These are phyloP conservation scores for Cytospora mali DNA, from an alignment of 2,329 filamentous ascomycete species.

Conservation along the genomic window DNA sequence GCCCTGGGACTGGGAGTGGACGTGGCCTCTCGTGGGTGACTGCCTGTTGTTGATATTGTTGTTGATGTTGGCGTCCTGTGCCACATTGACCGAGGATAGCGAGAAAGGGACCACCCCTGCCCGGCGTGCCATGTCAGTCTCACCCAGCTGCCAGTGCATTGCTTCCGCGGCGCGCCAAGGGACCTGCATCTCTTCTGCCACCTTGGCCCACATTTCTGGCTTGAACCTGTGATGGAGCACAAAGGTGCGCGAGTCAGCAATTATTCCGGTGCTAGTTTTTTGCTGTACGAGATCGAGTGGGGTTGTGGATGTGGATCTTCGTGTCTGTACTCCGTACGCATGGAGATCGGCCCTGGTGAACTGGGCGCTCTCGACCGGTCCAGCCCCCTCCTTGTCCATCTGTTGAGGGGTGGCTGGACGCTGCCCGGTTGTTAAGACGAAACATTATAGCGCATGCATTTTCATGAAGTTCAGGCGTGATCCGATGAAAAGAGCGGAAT, in stretches of 20 bases:
- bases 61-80: slow-evolving; percentile 31
- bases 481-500: slow-evolving; percentile 9
- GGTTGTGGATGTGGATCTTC: slow-evolving; percentile 21
- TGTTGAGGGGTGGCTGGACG: slow-evolving; percentile 2
- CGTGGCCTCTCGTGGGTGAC: slow-evolving; percentile 36
- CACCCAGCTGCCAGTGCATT: slow-evolving; percentile 97
- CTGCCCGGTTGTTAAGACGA: background rate
- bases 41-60: slow-evolving; percentile 38
- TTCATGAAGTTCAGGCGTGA: too few relatives aligned
- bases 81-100: slow-evolving; percentile 57
- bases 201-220: slow-evolving; percentile 95
- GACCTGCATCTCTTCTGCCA: slow-evolving; percentile 91
- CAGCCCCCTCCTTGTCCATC: slow-evolving; percentile 1
- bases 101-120: slow-evolving; percentile 88
- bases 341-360: slow-evolving; percentile 9
- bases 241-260: slow-evolving; percentile 25
- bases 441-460: background rate
- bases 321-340: slow-evolving; percentile 12
- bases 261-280: slow-evolving; percentile 14
- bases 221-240: slow-evolving; percentile 70
- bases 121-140: slow-evolving; percentile 89
- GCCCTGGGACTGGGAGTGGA: slow-evolving; percentile 52
- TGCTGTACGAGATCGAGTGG: slow-evolving; percentile 11
- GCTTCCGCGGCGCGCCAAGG: slow-evolving; percentile 95
- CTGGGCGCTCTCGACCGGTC: slow-evolving; percentile 10